Base-by-base conservation (phyloP, 805 yeast genomes). In the Schwanniomyces sp. region DNA sequence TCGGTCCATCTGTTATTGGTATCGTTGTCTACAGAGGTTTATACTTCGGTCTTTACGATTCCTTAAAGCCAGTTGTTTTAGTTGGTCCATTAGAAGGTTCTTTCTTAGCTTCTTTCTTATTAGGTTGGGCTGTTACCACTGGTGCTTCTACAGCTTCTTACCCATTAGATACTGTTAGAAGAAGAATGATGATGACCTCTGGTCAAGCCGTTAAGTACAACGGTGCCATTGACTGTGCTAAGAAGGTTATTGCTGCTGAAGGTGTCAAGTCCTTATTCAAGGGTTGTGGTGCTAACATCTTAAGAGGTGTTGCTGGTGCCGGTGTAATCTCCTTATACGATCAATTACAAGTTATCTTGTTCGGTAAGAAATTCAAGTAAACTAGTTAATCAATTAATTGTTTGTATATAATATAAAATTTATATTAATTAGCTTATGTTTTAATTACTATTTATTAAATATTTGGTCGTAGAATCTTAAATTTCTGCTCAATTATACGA, bases 181-280 rank as follows among this genome's bases (percentile, higher is more conserved):
- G 97, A 88, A 90, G 97, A 88, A 91, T 91, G 97, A 91, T 91
- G 97, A 91, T 91, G 97, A 91, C 97, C 66, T 91, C 97, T 63
- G 97, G 97, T 78, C 96, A 90, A 81, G 96, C 96, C 69, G 96
- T 91, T 67, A 91, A 91, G 82, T 91, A 91, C 82, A 79, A 84
- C 71, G 94, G 96, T 81, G 96, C 97, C 64, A 81, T 88, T 74
- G 97, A 91, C 76, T 89, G 94, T 78, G 85, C 88, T 88, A 79
- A 72, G 65, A 78, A 90, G 81, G 89, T 91, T 73, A 92, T 91
- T 64, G 96, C 96, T 63, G 90, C 94, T 72, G 97, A 91, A 80
- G 97, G 97, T 89, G 76, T 88, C 66, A 67, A 71, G 53, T 89
- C 97, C 66, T 82, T 91, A 78, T 91, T 91, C 92, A 91, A 89